Conservation (phyloP, 352 stramenopile species). For the Halophytophthora polymorphica region DNA sequence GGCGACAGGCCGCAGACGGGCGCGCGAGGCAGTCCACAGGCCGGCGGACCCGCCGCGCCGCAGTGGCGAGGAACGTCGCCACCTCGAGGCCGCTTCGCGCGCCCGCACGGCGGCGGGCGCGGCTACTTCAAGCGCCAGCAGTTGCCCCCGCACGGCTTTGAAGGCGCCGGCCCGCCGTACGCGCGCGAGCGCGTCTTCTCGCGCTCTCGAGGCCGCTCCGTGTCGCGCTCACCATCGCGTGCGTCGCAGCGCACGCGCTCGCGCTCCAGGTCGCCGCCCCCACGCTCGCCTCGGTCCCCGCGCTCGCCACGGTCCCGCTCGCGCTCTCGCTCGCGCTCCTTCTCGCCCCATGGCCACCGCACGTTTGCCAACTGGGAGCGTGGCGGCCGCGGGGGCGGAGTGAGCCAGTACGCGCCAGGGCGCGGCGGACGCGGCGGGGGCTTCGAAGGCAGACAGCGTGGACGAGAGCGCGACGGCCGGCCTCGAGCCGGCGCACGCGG, state of each 20-base stretch:
- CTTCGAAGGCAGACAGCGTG: conserved; percentile 30
- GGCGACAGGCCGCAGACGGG: conserved; percentile 12
- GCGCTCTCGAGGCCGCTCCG: conserved; percentile 40
- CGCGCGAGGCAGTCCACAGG: conserved; percentile 13
- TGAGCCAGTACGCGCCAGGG: conserved; percentile 22
- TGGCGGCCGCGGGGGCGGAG: conserved; percentile 15
- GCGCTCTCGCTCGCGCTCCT: conserved; percentile 56
- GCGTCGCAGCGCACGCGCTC: conserved; percentile 25
- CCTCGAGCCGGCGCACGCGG: conserved; percentile 20
- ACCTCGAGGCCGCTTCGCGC: conserved; percentile 19
- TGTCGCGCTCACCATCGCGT: conserved; percentile 51
- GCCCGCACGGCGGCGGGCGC: conserved; percentile 9
- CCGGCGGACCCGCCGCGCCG: conserved; percentile 6
- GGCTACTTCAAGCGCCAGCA: conserved; percentile 35
- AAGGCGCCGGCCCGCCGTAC: conserved; percentile 15
- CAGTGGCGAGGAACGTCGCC: conserved; percentile 19
- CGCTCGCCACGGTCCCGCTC: conserved; percentile 49
- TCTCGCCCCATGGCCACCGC: conserved; percentile 52
- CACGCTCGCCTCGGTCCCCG: conserved; percentile 17
- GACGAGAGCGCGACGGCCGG: conserved; percentile 37
- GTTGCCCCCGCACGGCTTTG: conserved; percentile 4
- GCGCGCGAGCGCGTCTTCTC: conserved; percentile 35
- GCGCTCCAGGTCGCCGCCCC: conserved; percentile 18
- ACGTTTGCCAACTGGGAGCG: conserved; percentile 43
- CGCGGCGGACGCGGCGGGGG: conserved; percentile 18